Conservation (phyloP, 495 filamentous ascomycete species). For the Penicillium egyptiacum region DNA sequence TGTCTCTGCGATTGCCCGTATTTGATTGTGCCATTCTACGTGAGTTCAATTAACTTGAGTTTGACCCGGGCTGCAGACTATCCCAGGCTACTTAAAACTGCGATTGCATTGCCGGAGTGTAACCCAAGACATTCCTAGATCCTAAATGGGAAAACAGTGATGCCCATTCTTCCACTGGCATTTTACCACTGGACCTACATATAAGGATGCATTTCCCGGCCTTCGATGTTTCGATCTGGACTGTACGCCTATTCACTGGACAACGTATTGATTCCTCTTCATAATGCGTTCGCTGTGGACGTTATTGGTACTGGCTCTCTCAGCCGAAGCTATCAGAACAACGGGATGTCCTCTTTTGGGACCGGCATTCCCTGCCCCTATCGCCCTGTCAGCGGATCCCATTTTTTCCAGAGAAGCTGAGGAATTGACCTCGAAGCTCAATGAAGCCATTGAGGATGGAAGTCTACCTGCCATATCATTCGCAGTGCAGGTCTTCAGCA, state of each 20-base stretch:
- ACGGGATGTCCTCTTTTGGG: slow-evolving; percentile 46
- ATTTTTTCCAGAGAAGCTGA: slow-evolving; percentile 25
- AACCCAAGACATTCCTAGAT: slow-evolving; percentile 1
- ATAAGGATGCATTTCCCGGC: not conserved
- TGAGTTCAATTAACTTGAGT: not conserved
- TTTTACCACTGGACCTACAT: not conserved
- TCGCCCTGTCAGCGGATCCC: slow-evolving; percentile 2
- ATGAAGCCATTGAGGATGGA: slow-evolving; percentile 17
- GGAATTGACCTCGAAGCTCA: slow-evolving; percentile 30
- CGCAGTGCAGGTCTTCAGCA: slow-evolving; percentile 34
- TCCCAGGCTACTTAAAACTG: no score
- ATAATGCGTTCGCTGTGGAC: not conserved
- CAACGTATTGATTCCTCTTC: not conserved
- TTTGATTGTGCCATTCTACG: not conserved
- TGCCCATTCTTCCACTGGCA: not conserved
- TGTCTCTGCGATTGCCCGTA: not conserved
- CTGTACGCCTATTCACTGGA: not conserved
- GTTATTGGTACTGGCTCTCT: not conserved
- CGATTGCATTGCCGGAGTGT: not conserved
- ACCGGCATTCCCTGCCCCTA: slow-evolving; percentile 50
- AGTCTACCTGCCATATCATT: slow-evolving; percentile 46
- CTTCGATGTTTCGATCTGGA: not conserved
- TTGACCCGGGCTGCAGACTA: no score
- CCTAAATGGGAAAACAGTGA: not conserved
- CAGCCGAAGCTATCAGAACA: not conserved